phyloP scores from a whole-genome alignment of 257 asterid genomes.

The Petunia axillaris region DNA sequence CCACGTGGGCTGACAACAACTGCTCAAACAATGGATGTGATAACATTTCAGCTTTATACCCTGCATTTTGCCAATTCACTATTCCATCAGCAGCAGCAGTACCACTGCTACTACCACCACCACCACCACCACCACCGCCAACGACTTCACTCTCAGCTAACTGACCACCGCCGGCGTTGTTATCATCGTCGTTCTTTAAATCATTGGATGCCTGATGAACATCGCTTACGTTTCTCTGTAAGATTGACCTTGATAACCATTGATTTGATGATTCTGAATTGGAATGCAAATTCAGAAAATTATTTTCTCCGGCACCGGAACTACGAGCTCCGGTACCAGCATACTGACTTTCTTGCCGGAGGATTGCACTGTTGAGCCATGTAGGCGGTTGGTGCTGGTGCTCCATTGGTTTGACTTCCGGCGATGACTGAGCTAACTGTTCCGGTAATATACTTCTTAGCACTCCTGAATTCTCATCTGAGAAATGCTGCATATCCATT shows the following conservation, averaged over 20 bases:
- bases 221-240: slow-evolving; percentile 44
- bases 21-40: slow-evolving; percentile 74
- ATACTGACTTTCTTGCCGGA: slow-evolving; percentile 49
- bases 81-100: slow-evolving; percentile 36
- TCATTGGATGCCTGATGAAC: slow-evolving; percentile 47
- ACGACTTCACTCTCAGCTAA: slow-evolving; percentile 38
- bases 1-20: slow-evolving; percentile 68
- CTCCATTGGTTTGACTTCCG: slow-evolving; percentile 33
- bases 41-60: slow-evolving; percentile 60
- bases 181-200: slow-evolving; percentile 31
- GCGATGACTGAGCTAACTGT: slow-evolving; percentile 30
- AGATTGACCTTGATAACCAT: slow-evolving; percentile 59
- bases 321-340: slow-evolving; percentile 34
- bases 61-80: slow-evolving; percentile 63
- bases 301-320: slow-evolving; percentile 32
- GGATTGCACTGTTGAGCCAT: slow-evolving; percentile 66
- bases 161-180: slow-evolving; percentile 32
- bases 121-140: slow-evolving; percentile 7
- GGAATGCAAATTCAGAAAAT: slow-evolving; percentile 64
- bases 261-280: slow-evolving; percentile 45
- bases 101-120: not conserved
- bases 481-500: slow-evolving; percentile 58
- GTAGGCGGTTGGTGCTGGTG: slow-evolving; percentile 41
- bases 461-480: slow-evolving; percentile 44
- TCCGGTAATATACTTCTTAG: slow-evolving; percentile 35